These are phyloP conservation scores for Capsicum pubescens DNA, from an alignment of 257 asterid genomes.

Conservation along the genomic window DNA sequence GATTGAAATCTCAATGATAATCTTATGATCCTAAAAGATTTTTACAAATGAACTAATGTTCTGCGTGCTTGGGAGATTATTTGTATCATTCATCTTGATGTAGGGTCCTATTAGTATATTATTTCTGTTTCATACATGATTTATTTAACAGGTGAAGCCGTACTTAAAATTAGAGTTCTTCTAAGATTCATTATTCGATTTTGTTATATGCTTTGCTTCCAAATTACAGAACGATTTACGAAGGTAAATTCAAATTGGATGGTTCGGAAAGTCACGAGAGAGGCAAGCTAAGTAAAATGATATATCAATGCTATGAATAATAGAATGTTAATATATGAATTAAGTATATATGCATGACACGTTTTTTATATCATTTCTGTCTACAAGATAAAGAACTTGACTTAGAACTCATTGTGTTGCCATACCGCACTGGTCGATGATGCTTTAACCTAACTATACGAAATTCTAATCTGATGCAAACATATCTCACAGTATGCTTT, in stretches of 20 bases:
- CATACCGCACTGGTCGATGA: neutral
- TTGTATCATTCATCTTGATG: too few species aligned
- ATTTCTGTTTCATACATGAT: too few species aligned
- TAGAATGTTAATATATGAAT: neutral
- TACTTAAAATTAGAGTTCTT: too few species aligned
- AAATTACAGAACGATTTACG: too few species aligned
- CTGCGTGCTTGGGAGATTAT: neutral
- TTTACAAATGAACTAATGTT: neutral
- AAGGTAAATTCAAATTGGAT: neutral
- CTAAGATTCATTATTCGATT: too few species aligned
- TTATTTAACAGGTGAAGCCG: too few species aligned
- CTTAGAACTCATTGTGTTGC: accelerated
- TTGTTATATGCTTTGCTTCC: neutral
- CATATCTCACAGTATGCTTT: neutral
- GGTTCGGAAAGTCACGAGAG: neutral
- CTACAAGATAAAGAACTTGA: neutral
- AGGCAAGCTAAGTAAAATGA: neutral
- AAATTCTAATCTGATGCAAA: neutral
- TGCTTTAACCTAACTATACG: neutral
- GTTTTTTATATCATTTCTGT: neutral
- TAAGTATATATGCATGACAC: too few species aligned
- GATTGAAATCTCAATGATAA: too few species aligned
- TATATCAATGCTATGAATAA: neutral
- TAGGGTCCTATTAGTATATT: too few species aligned
- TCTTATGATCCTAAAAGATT: too few species aligned